Conservation (phyloP, 208 protist genomes). For the Leishmania amazonensis region DNA sequence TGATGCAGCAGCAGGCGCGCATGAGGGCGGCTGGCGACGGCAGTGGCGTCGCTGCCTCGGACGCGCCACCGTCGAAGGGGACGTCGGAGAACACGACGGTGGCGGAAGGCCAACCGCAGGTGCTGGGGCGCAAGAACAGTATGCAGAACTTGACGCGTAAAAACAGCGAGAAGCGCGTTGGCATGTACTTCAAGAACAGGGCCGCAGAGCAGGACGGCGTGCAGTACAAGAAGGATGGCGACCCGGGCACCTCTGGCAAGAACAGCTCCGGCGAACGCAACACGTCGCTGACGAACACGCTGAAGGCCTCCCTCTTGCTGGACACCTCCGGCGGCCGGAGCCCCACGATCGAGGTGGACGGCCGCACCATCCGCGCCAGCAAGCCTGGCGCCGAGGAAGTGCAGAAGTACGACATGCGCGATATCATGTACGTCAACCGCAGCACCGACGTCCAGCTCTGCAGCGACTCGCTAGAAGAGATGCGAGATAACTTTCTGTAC, state of each 20-base stretch:
- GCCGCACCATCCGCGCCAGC: slow-evolving; percentile 45
- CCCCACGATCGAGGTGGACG: slow-evolving; percentile 47
- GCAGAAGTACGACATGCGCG: slow-evolving; percentile 71
- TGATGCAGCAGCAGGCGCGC: slow-evolving; percentile 20
- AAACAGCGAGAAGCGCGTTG: slow-evolving; percentile 66
- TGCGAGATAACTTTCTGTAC: slow-evolving; percentile 60
- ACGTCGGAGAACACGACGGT: slow-evolving; percentile 32
- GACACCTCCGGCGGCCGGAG: slow-evolving; percentile 28
- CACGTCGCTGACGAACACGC: slow-evolving; percentile 48
- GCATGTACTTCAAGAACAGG: slow-evolving; percentile 88
- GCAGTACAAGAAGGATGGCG: slow-evolving; percentile 77
- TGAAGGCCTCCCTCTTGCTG: slow-evolving; percentile 61
- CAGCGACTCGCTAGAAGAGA: slow-evolving; percentile 57
- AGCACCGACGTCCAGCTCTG: slow-evolving; percentile 40
- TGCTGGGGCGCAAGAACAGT: slow-evolving; percentile 48
- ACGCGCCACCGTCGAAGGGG: slow-evolving; percentile 21
- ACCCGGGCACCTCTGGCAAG: slow-evolving; percentile 43
- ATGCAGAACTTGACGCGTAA: slow-evolving; percentile 45
- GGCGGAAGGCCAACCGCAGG: slow-evolving; percentile 37
- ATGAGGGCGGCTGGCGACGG: neutral
- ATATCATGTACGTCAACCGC: slow-evolving; percentile 46
- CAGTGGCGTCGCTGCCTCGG: slow-evolving; percentile 1
- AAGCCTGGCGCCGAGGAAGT: slow-evolving; percentile 62
- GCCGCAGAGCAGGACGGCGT: slow-evolving; percentile 34
- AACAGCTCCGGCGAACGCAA: slow-evolving; percentile 31